phyloP scores from a whole-genome alignment of 2,329 filamentous ascomycete genomes.

The Cytospora piceae region DNA sequence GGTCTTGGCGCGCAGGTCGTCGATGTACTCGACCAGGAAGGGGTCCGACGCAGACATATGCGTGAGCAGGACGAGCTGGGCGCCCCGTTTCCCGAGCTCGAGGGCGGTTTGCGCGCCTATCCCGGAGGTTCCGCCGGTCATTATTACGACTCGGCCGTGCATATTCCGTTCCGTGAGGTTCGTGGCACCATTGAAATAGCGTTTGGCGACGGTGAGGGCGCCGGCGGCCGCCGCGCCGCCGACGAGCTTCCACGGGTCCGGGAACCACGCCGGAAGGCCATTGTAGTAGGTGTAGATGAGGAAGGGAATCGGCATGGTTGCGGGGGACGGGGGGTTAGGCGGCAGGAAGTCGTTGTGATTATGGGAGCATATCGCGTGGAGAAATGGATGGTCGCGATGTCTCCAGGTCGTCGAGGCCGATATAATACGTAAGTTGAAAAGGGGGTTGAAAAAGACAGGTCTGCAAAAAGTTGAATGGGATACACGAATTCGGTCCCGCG shows the following conservation, averaged over 20 bases:
- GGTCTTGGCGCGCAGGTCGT: constrained; percentile 78
- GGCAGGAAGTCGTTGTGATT: constrained; percentile 4
- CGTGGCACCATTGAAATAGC: constrained; percentile 73
- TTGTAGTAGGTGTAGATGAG: constrained; percentile 50
- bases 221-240: constrained; percentile 44
- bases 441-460: constrained; percentile 14
- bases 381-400: constrained; percentile 11
- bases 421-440: constrained; percentile 6
- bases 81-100: constrained; percentile 78
- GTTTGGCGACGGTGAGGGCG: constrained; percentile 61
- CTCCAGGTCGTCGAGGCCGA: constrained; percentile 10
- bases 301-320: constrained; percentile 57
- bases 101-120: constrained; percentile 79
- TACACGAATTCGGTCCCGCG: constrained; percentile 16
- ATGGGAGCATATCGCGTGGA: constrained; percentile 27
- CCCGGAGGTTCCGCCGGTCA: constrained; percentile 93
- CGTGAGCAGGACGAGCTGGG: constrained; percentile 89
- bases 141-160: constrained; percentile 91
- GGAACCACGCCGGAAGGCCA: constrained; percentile 55
- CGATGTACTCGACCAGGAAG: constrained; percentile 90
- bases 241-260: constrained; percentile 47
- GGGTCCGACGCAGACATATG: constrained; percentile 79
- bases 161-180: constrained; percentile 81
- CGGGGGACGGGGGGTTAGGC: constrained; percentile 22
- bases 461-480: constrained; percentile 1